Conservation (phyloP, 805 yeast species). For the Saccharomyces eubayanus region DNA sequence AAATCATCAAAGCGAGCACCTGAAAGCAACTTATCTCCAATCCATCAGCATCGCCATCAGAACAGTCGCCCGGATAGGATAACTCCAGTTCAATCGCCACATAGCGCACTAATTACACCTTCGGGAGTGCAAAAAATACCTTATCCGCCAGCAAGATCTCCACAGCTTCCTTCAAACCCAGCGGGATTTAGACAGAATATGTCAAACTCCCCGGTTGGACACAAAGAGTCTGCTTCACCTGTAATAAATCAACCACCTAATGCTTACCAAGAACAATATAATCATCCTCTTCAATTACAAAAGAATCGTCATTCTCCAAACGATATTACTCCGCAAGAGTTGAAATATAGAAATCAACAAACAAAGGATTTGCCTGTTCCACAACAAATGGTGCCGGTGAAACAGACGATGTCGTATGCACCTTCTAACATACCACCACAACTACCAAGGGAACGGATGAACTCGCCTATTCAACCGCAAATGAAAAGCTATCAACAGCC, state of each 20-base stretch:
- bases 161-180: neutral
- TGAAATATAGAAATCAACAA: neutral
- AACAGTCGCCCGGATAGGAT: neutral
- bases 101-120: neutral
- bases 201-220: neutral
- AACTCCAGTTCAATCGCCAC: neutral
- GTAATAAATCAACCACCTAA: neutral
- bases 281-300: neutral
- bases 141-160: neutral
- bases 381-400: neutral
- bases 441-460: neutral
- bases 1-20: neutral
- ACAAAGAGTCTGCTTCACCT: neutral
- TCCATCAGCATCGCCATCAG: neutral
- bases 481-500: neutral
- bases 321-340: neutral
- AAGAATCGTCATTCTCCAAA: neutral
- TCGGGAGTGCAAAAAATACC: neutral
- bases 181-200: neutral
- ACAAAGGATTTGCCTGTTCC: neutral
- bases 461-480: neutral
- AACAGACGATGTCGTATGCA: neutral
- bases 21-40: neutral
- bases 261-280: neutral
- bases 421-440: neutral